Conservation (phyloP, 2,329 filamentous ascomycete species). For the Hymenoscyphus scutula region DNA sequence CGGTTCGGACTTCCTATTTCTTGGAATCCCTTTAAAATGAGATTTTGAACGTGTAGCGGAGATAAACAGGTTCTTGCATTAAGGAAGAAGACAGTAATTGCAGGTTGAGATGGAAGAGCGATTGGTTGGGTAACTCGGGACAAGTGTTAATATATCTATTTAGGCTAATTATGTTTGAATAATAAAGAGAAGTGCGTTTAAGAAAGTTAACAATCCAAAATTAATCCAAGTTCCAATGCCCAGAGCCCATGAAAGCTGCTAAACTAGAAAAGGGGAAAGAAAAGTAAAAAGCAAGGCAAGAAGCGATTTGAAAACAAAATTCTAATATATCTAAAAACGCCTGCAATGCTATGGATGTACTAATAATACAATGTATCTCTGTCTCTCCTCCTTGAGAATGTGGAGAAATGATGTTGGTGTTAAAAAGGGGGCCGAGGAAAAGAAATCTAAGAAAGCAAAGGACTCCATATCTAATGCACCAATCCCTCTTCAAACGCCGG, state of each 20-base stretch:
- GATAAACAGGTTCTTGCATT: too few relatives aligned
- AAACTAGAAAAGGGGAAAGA: neutral
- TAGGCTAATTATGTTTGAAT: too few relatives aligned
- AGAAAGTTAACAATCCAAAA: neutral
- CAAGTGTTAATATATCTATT: too few relatives aligned
- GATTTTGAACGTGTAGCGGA: too few relatives aligned
- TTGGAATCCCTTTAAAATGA: too few relatives aligned
- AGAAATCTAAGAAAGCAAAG: slow-evolving; percentile 8
- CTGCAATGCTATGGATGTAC: neutral
- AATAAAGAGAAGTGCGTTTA: too few relatives aligned
- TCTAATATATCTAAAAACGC: neutral
- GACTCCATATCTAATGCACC: slow-evolving; percentile 17
- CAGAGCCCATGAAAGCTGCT: neutral
- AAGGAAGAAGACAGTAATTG: too few relatives aligned
- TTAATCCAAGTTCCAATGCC: neutral
- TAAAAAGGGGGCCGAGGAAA: neutral
- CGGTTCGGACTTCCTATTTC: too few relatives aligned
- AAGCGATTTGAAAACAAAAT: neutral
- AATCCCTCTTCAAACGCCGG: slow-evolving; percentile 25
- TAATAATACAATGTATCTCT: neutral
- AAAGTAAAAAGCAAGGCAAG: neutral
- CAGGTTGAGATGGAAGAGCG: too few relatives aligned
- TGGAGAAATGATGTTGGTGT: neutral
- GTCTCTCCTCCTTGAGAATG: neutral
- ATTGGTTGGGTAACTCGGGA: too few relatives aligned